Evolutionary conservation across 345 rosid genomes (phyloP).

Genomic region (Eucalyptus cloeziana): DNA sequence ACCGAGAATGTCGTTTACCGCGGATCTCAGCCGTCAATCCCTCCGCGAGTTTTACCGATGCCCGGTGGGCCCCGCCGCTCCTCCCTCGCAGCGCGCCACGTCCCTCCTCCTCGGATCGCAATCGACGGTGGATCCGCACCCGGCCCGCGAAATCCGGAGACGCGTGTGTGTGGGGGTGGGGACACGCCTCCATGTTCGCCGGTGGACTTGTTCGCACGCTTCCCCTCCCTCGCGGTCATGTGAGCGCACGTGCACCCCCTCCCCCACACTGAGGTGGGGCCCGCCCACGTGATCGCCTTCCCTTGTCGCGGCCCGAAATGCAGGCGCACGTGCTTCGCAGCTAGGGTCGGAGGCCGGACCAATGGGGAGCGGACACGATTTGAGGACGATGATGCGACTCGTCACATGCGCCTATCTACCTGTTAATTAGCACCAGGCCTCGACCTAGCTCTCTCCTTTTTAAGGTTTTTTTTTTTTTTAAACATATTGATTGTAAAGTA

Average conservation of each 20-base stretch:
- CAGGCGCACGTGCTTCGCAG: slow-evolving; percentile 6
- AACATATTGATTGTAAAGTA: not conserved
- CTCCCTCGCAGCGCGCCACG: not conserved
- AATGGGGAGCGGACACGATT: not conserved
- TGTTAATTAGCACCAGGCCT: not conserved
- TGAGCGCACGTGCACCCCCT: slow-evolving; percentile 43
- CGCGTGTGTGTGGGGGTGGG: not conserved
- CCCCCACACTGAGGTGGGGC: slow-evolving; percentile 5
- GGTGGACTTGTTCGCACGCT: not conserved
- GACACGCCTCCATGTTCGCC: slow-evolving; percentile 1
- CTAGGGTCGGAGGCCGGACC: not conserved
- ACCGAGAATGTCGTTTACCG: not conserved
- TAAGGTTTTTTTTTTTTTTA: not conserved
- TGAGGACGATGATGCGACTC: not conserved
- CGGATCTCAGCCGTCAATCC: slow-evolving; percentile 23
- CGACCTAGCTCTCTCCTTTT: not conserved
- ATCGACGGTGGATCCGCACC: slow-evolving; percentile 10
- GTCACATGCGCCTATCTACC: not conserved
- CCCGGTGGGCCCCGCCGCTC: not conserved
- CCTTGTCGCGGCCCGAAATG: not conserved
- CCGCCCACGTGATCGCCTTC: slow-evolving; percentile 39
- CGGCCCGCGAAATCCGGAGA: slow-evolving; percentile 8
- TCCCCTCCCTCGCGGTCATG: slow-evolving; percentile 14
- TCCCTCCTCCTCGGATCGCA: not conserved
- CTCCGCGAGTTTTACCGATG: not conserved